Percentiles rank a stretch among this genome's conserved stretches.
These are phyloP conservation scores for Scedosporium apiospermum DNA, from an alignment of 2,329 filamentous ascomycete genomes.

Conservation along the genomic window DNA sequence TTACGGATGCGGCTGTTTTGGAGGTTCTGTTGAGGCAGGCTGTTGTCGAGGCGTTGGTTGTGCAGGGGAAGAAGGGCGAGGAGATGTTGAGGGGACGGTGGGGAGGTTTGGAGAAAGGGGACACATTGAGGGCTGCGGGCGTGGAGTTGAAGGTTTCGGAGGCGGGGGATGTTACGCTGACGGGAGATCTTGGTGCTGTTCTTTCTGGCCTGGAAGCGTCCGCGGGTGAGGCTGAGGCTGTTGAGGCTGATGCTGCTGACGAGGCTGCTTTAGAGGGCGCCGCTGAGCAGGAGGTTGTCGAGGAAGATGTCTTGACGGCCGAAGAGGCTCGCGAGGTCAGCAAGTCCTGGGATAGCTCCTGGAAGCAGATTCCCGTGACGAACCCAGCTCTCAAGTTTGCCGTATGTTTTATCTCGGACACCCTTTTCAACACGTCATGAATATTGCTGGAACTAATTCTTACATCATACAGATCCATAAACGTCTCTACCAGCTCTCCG, in stretches of 20 bases:
- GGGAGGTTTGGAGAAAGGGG: conserved; percentile 22
- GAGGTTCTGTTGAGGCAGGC: conserved; percentile 41
- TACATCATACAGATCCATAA: conserved; percentile 58
- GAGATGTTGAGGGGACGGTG: conserved; percentile 16
- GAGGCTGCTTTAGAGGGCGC: conserved; percentile 13
- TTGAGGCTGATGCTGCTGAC: conserved; percentile 13
- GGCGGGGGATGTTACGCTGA: conserved; percentile 29
- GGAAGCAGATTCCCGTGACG: conserved; percentile 47
- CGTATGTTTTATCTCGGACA: conserved; percentile 38
- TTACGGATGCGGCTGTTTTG: conserved; percentile 33
- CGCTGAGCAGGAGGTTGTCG: conserved; percentile 12
- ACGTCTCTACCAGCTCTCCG: conserved; percentile 72
- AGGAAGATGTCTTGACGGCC: conserved; percentile 13
- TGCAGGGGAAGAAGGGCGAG: conserved; percentile 19
- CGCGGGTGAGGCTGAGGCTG: conserved; percentile 9
- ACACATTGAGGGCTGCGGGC: conserved; percentile 24
- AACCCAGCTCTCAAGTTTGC: conserved; percentile 60
- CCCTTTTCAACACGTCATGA: background rate
- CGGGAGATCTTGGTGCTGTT: conserved; percentile 25
- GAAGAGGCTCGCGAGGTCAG: conserved; percentile 33
- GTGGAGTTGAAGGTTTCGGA: conserved; percentile 26
- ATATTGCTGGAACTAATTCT: conserved; percentile 7
- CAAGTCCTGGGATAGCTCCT: conserved; percentile 41
- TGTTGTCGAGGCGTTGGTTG: conserved; percentile 40
- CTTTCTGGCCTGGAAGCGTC: conserved; percentile 20